Base-by-base conservation (phyloP, 371 early-diverging fungal species). In the Amoeboaphelidium protococcarum region DNA sequence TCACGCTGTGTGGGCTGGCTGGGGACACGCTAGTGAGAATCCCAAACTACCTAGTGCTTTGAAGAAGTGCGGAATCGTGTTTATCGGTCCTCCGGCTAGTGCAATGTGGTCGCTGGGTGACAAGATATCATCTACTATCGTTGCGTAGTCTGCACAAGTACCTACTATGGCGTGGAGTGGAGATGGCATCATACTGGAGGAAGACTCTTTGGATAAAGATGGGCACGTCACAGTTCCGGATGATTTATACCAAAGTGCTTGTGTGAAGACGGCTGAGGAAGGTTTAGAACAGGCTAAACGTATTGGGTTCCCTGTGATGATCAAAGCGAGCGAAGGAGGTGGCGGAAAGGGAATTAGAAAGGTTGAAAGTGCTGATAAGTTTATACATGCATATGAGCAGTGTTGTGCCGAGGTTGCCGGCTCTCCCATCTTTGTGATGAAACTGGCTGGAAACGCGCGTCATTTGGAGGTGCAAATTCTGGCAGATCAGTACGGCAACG, bases 21-120 rank as follows among this genome's bases (percentile, higher is more conserved):
- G 97, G 97, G 98, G 98, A 48, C 95, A 97, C 59, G 91, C 96
- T 27, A 94, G 95, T 23, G 98, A 98, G 62, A 92, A 98, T 62
- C 94, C 94, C 48, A 65, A 74, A 47, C 69, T 98, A 44, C 88
- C 94, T 48, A 92, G 92, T 20, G 67, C 75, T 40, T 71, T 71
- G 46, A 72, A 74, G 50, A 76, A 78, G 58, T 58, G 73, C 54
- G 73, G 70, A 48, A 73, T 86, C 55, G 76, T 87, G 43, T 98
- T 98, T 57, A 90, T 98, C 49, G 98, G 98, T 48, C 98, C 98
- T 23, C 86, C 89, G 12, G 79, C 83, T n/a, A 78, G 80, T n/a
- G 86, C 95, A 43, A 98, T 98, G 98, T 73, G 84, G 49, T 76
- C 89, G 16, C 69, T 98, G 26, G 97, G 92, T 55, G 95, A 94